Conservation (phyloP, 2,329 filamentous ascomycete genomes). For the Fusarium kyushuense region DNA sequence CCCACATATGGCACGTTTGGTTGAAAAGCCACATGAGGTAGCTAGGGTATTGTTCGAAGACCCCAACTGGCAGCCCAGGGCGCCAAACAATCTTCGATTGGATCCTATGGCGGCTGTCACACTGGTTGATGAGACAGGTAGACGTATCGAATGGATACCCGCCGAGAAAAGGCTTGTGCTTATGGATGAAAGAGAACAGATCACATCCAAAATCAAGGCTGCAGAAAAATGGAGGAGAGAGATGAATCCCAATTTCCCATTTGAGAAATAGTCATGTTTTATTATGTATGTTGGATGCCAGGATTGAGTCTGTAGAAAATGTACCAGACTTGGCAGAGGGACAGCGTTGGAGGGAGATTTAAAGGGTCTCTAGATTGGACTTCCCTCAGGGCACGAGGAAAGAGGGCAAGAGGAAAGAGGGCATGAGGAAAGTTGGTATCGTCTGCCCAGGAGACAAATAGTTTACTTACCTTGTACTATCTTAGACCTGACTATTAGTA, state of each 20-base stretch:
- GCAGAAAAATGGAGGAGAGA: conserved; percentile 20
- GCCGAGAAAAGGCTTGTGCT: conserved; percentile 40
- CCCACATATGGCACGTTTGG: conserved; percentile 55
- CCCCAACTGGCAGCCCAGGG: conserved; percentile 54
- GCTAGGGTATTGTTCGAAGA: conserved; percentile 60
- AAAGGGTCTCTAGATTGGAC: too few relatives aligned
- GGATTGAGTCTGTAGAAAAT: neutral
- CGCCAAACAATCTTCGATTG: conserved; percentile 22
- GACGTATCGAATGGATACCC: conserved; percentile 42
- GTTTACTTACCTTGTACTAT: too few relatives aligned
- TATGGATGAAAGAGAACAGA: conserved; percentile 25
- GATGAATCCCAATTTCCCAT: neutral
- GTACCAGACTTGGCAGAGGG: neutral
- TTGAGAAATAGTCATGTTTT: neutral
- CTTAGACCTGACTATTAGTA: too few relatives aligned
- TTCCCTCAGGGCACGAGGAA: too few relatives aligned
- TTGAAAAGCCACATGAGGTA: conserved; percentile 53
- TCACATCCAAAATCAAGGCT: conserved; percentile 3
- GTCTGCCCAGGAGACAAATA: too few relatives aligned
- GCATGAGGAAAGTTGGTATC: too few relatives aligned
- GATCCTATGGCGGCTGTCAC: conserved; percentile 35
- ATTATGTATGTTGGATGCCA: neutral
- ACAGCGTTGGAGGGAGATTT: neutral
- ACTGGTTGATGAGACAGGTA: conserved; percentile 42
- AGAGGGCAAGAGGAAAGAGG: too few relatives aligned